Evolutionary conservation across 257 asterid species (phyloP).

Genomic region (Solanum raphanifolium): DNA sequence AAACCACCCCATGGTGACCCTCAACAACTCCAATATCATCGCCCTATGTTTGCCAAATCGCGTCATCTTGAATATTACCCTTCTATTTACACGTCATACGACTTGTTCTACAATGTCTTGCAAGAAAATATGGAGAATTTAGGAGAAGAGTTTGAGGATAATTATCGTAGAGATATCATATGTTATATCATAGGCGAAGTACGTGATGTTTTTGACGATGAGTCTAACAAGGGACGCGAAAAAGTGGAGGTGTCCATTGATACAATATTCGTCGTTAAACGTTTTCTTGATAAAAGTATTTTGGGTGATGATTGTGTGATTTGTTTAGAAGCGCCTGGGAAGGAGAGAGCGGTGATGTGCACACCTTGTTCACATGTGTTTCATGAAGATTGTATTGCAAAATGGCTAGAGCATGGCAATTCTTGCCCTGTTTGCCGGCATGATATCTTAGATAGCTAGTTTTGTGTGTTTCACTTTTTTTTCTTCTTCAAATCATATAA

Average conservation of each 20-base stretch:
- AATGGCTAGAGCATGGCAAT: slow-evolving; percentile 1
- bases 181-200: too few species aligned
- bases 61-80: not conserved
- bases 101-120: too few species aligned
- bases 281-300: not conserved
- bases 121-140: too few species aligned
- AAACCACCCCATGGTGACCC: not conserved
- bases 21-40: not conserved
- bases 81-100: too few species aligned
- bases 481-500: too few species aligned
- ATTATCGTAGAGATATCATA: too few species aligned
- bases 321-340: not conserved
- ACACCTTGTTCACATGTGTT: slow-evolving; percentile 7
- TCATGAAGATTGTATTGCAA: slow-evolving; percentile 2
- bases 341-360: not conserved
- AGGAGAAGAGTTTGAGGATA: too few species aligned
- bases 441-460: not conserved
- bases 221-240: not conserved
- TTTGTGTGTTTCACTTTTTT: too few species aligned
- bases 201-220: not conserved
- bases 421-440: slow-evolving; percentile 7
- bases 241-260: not conserved
- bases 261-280: not conserved
- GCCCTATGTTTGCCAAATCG: not conserved
- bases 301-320: not conserved